Conservation (phyloP, 345 rosid species). For the Carallia brachiata region DNA sequence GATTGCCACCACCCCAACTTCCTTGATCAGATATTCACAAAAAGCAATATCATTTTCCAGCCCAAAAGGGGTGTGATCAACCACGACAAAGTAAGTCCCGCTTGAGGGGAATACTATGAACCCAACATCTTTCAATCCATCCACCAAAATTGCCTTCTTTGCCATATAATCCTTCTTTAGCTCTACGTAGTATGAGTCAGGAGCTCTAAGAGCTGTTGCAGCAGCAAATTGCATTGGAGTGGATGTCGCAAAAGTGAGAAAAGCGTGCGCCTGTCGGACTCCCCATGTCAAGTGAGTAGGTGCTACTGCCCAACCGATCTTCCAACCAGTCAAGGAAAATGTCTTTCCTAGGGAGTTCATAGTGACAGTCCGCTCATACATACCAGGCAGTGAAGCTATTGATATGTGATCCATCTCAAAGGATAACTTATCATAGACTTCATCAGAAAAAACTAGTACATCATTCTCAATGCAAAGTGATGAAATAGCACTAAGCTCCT, state of each 20-base stretch:
- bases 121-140: constrained; percentile 85
- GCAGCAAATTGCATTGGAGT: constrained; percentile 89
- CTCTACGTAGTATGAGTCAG: constrained; percentile 73
- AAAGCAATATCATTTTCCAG: constrained; percentile 67
- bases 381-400: constrained; percentile 88
- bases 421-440: constrained; percentile 88
- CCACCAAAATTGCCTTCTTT: constrained; percentile 79
- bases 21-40: constrained; percentile 88
- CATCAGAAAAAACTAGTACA: constrained; percentile 78
- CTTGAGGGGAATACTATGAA: constrained; percentile 87
- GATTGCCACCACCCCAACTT: constrained; percentile 92
- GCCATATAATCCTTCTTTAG: constrained; percentile 68
- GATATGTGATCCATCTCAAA: constrained; percentile 94
- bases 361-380: constrained; percentile 86
- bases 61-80: constrained; percentile 91
- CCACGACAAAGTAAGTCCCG: constrained; percentile 87
- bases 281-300: constrained; percentile 94
- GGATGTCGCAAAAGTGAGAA: constrained; percentile 83
- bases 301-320: constrained; percentile 97
- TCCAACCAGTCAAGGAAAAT: constrained; percentile 94
- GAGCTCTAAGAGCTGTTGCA: constrained; percentile 61
- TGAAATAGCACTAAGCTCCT: constrained; percentile 66
- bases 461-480: constrained; percentile 84
- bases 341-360: constrained; percentile 95
- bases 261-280: constrained; percentile 82